Conservation (phyloP, 2,329 filamentous ascomycete species). For the Fusarium ambrosium region DNA sequence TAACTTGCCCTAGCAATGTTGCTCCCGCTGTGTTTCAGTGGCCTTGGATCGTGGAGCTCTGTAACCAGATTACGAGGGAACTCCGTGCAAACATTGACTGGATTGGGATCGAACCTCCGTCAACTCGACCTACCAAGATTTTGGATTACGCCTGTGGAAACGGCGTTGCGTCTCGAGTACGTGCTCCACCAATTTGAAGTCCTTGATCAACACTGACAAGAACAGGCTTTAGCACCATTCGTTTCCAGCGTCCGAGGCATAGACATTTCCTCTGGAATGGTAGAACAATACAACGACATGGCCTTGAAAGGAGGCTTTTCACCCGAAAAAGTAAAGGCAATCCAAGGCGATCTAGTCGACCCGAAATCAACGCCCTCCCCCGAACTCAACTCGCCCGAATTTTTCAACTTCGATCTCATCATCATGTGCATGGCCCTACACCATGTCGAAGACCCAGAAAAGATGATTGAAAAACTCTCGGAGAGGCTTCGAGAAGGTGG, state of each 20-base stretch:
- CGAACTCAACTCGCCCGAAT: conserved; percentile 38
- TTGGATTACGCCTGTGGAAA: conserved; percentile 52
- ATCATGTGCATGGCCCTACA: conserved; percentile 55
- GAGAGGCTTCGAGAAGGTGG: conserved; percentile 49
- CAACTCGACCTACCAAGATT: conserved; percentile 33
- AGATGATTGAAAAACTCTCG: conserved; percentile 47
- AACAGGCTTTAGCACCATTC: conserved; percentile 50
- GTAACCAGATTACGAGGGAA: conserved; percentile 44
- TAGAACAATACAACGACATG: conserved; percentile 49
- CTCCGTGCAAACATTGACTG: conserved; percentile 44
- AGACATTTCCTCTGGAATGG: conserved; percentile 53
- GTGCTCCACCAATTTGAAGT: neutral
- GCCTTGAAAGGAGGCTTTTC: conserved; percentile 43
- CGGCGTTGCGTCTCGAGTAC: conserved; percentile 48
- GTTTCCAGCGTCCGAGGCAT: conserved; percentile 50
- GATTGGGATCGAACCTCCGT: conserved; percentile 38
- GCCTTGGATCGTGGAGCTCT: conserved; percentile 45
- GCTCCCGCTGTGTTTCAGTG: conserved; percentile 31
- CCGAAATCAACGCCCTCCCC: conserved; percentile 35
- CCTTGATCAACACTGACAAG: conserved; percentile 7
- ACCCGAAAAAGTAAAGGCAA: conserved; percentile 47
- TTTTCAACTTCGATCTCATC: conserved; percentile 49
- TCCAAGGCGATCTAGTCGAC: conserved; percentile 49
- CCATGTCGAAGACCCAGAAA: conserved; percentile 49
- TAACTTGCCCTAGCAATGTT: conserved; percentile 31